phyloP scores from a whole-genome alignment of 345 rosid species.

The Odontarrhena argentea region DNA sequence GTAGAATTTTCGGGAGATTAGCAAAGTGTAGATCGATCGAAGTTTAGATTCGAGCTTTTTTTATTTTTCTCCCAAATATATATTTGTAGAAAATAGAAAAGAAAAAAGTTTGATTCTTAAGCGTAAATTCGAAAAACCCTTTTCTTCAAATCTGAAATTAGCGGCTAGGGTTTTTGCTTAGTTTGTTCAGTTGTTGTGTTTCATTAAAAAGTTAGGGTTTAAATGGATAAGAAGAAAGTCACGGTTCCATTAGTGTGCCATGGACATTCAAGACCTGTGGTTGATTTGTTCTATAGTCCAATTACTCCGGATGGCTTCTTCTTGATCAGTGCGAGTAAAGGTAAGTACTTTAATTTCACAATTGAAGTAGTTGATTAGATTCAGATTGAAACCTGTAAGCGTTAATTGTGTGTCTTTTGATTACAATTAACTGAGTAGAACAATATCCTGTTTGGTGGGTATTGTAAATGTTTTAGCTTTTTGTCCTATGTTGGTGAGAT shows the following conservation, averaged over 20 bases:
- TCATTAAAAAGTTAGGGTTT: neutral
- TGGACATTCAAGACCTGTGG: constrained; percentile 85
- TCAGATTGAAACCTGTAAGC: neutral
- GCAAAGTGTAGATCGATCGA: constrained; percentile 21
- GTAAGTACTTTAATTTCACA: constrained; percentile 33
- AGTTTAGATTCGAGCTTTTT: constrained; percentile 6
- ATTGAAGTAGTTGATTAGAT: neutral
- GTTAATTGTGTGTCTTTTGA: neutral
- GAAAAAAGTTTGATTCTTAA: neutral
- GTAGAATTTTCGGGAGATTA: constrained; percentile 9
- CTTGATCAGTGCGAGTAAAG: constrained; percentile 83
- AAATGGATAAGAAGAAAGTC: constrained; percentile 76
- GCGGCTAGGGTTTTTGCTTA: constrained; percentile 27
- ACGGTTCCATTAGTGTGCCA: constrained; percentile 76
- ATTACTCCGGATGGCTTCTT: constrained; percentile 81
- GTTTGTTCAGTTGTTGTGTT: constrained; percentile 5
- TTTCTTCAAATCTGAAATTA: neutral
- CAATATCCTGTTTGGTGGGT: neutral
- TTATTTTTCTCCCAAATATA: constrained; percentile 5
- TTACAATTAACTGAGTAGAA: constrained; percentile 10
- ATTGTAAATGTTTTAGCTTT: constrained; percentile 2
- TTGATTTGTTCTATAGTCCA: constrained; percentile 74
- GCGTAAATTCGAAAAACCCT: constrained; percentile 13
- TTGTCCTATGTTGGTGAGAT: neutral
- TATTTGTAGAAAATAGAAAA: constrained; percentile 17